phyloP scores from a whole-genome alignment of 176 grass and related monocot genomes.

The Secale cereale region DNA sequence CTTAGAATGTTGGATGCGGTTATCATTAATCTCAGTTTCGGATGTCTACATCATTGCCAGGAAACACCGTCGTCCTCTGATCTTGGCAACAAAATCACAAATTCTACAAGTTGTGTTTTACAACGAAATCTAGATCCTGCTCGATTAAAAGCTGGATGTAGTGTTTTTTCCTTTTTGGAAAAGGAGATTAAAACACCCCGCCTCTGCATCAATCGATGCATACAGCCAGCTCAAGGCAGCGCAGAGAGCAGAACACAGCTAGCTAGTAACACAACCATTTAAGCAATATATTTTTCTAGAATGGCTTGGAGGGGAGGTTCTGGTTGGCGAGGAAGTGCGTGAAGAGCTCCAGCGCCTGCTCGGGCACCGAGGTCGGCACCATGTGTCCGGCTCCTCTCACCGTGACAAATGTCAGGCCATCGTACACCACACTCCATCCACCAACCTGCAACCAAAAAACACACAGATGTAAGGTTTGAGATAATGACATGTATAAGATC shows the following conservation, averaged over 20 bases:
- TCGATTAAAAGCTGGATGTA: not conserved
- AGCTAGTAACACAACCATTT: not conserved
- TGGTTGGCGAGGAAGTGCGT: conserved; percentile 33
- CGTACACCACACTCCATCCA: conserved; percentile 51
- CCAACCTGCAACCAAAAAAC: conserved; percentile 37
- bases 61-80: too few relatives aligned
- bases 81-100: too few relatives aligned
- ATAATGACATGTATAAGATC: not conserved
- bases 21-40: not conserved
- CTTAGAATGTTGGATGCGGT: not conserved
- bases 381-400: conserved; percentile 42
- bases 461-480: not conserved
- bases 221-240: too few relatives aligned
- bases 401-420: conserved; percentile 55
- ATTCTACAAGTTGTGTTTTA: too few relatives aligned
- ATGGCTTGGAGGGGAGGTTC: conserved; percentile 36
- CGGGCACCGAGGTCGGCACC: conserved; percentile 30
- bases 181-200: too few relatives aligned
- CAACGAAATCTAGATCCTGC: not conserved
- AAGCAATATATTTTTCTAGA: not conserved
- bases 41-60: not conserved
- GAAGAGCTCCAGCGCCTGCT: conserved; percentile 19
- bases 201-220: too few relatives aligned
- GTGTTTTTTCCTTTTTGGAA: too few relatives aligned
- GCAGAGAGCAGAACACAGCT: not conserved